Evolutionary conservation across 352 stramenopile species (phyloP), one percentile per base, ranked within the genome.

Genomic region (Ophiocytium majus): DNA sequence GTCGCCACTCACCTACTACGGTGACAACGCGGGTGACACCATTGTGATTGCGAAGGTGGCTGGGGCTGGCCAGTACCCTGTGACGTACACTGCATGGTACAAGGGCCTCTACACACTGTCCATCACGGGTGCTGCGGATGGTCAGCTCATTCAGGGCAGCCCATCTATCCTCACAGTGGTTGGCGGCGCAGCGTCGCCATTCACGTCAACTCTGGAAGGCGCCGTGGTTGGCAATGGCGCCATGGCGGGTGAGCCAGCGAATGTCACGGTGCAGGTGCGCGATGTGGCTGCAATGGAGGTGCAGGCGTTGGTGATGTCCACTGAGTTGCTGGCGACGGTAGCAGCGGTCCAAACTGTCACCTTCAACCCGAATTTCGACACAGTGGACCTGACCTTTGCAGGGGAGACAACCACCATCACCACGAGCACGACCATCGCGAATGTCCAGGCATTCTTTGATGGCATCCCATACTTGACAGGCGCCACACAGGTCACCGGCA

Each of bases 241-340:
- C 33, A 82, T 93, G 50, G 93, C 93, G 43, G 93, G 93, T 79
- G 86, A 92, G 80, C 35, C 5, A 5, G 64, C 64, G 5, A 17
- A 5, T 23, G 97, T 98, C 64, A 92, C 95, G 80, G 93, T 99
- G 23, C 92, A 96, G 86, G 89, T 97, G 14, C 96, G 96, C 80
- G 96, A 98, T 83, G 89, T 78, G 0, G 85, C 89, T n/a, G 87
- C 90, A 79, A 79, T 79, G n/a, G 90, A 93, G 83, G 88, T 93
- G 74, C 92, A 95, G 87, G 90, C 91, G 50, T 91, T 94, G 36
- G 78, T 78, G 14, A 87, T 57, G 17, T 28, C 66, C 0, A 84
- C 85, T 0, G 31, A 88, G 37, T 74, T 87, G 17, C 76, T 90
- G n/a, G 37, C 79, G 36, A 80, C 82, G 32, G 49, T 83, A 0